phyloP scores from a whole-genome alignment of 768 basidiomycete genomes.

The Suillus subalutaceus region DNA sequence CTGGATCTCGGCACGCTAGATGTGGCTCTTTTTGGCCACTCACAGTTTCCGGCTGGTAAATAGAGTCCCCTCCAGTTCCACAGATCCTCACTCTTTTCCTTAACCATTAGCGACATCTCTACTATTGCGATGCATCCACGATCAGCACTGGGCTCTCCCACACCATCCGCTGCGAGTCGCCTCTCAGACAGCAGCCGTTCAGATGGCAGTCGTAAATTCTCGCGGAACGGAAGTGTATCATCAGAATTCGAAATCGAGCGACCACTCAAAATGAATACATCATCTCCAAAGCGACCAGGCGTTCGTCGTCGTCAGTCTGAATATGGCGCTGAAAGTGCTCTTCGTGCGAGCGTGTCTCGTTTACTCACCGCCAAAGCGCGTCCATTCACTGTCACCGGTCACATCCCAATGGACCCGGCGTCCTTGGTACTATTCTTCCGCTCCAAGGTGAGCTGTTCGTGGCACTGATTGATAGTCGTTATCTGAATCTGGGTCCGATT shows the following conservation, averaged over 20 bases:
- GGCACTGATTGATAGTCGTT: background rate
- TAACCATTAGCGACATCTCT: slow-evolving; percentile 12
- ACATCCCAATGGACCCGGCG: slow-evolving; percentile 70
- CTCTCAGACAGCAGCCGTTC: slow-evolving; percentile 43
- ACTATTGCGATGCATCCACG: slow-evolving; percentile 28
- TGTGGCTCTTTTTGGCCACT: slow-evolving; percentile 37
- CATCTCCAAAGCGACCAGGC: slow-evolving; percentile 34
- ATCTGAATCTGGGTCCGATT: slow-evolving; percentile 14
- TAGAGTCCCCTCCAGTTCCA: slow-evolving; percentile 21
- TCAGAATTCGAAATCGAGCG: slow-evolving; percentile 73
- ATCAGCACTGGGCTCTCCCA: slow-evolving; percentile 36
- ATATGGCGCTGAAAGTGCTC: slow-evolving; percentile 54
- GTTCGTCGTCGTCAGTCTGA: slow-evolving; percentile 41
- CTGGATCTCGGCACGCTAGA: slow-evolving; percentile 32
- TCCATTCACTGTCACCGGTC: slow-evolving; percentile 67
- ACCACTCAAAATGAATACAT: slow-evolving; percentile 37
- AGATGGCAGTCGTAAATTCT: slow-evolving; percentile 35
- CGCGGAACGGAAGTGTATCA: slow-evolving; percentile 45
- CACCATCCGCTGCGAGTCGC: slow-evolving; percentile 37
- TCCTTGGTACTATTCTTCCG: slow-evolving; percentile 77
- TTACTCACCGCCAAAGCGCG: slow-evolving; percentile 61
- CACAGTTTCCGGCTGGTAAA: slow-evolving; percentile 32
- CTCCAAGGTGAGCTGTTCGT: slow-evolving; percentile 56
- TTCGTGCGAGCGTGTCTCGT: slow-evolving; percentile 55
- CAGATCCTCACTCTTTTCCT: slow-evolving; percentile 16